A percentile compares a stretch with the other conserved stretches of the same genome.
phyloP scores from a whole-genome alignment of 2,329 filamentous ascomycete genomes.

The Hortaea werneckii region DNA sequence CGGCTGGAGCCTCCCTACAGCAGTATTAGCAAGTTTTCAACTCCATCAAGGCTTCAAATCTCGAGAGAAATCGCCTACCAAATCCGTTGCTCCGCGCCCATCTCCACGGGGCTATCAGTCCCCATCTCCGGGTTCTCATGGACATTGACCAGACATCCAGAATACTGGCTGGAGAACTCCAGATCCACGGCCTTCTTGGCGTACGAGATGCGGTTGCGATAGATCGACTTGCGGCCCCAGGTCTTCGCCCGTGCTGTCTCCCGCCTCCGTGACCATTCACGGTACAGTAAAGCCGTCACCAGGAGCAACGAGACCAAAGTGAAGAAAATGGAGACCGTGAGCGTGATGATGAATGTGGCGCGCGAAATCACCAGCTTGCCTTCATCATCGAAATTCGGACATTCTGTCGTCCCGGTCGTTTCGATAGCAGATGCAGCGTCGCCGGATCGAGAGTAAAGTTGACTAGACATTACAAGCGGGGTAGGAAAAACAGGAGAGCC shows the following conservation, averaged over 20 bases:
- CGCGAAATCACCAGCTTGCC: conserved; percentile 16
- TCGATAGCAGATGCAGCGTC: no score
- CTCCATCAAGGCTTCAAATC: not conserved
- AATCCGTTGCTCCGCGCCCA: conserved; percentile 10
- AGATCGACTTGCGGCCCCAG: conserved; percentile 16
- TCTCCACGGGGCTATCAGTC: conserved; percentile 16
- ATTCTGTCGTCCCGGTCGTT: no score
- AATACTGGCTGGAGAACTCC: conserved; percentile 13
- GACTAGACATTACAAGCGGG: no score
- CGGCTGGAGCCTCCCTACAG: conserved; percentile 11
- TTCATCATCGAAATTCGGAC: no score
- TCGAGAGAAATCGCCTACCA: conserved; percentile 4
- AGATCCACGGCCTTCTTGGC: conserved; percentile 18
- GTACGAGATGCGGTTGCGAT: conserved; percentile 14
- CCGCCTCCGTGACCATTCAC: conserved; percentile 8
- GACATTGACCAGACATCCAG: conserved; percentile 11
- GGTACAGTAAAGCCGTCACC: conserved; percentile 11
- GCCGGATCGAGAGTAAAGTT: no score
- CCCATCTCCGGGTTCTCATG: conserved; percentile 21
- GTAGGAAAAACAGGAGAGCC: no score
- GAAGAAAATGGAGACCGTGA: conserved; percentile 13
- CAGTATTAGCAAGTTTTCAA: not conserved
- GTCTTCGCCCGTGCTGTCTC: conserved; percentile 8
- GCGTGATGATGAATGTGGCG: conserved; percentile 13
- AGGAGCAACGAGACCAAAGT: conserved; percentile 14